phyloP scores from a whole-genome alignment of 2,329 filamentous ascomycete genomes.

The Rutstroemia sp. region DNA sequence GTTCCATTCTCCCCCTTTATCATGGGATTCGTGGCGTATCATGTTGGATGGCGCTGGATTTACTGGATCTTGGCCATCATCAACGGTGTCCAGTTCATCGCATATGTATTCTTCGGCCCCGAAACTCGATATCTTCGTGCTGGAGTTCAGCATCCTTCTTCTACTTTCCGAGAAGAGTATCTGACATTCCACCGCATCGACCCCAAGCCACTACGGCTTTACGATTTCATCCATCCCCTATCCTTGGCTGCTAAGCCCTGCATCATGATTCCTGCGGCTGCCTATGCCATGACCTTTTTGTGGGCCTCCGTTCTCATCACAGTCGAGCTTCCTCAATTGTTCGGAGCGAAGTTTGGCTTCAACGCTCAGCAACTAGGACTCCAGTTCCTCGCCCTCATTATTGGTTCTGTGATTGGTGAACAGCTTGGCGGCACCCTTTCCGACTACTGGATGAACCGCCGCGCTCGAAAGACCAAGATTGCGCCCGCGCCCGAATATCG shows the following conservation, averaged over 20 bases:
- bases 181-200: conserved; percentile 44
- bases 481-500: conserved; percentile 41
- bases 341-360: conserved; percentile 47
- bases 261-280: conserved; percentile 42
- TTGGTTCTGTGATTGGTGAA: conserved; percentile 51
- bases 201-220: conserved; percentile 38
- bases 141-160: background rate
- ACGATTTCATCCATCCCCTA: conserved; percentile 45
- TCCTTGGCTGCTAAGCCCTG: conserved; percentile 37
- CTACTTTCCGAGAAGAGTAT: conserved; percentile 27
- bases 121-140: conserved; percentile 46
- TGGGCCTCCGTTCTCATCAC: conserved; percentile 46
- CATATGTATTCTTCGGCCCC: conserved; percentile 48
- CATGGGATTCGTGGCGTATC: conserved; percentile 33
- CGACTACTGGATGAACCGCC: conserved; percentile 44
- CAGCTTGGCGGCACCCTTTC: conserved; percentile 47
- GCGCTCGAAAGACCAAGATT: conserved; percentile 30
- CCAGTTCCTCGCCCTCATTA: conserved; percentile 48
- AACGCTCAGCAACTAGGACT: conserved; percentile 50
- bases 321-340: conserved; percentile 52
- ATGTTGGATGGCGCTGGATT: conserved; percentile 9
- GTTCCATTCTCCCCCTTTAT: conserved; percentile 22
- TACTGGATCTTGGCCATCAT: conserved; percentile 41
- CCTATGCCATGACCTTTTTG: conserved; percentile 51
- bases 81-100: conserved; percentile 47